These are phyloP conservation scores for Rutidosis leptorrhynchoides DNA, from an alignment of 129 eudicot genomes.

Conservation along the genomic window DNA sequence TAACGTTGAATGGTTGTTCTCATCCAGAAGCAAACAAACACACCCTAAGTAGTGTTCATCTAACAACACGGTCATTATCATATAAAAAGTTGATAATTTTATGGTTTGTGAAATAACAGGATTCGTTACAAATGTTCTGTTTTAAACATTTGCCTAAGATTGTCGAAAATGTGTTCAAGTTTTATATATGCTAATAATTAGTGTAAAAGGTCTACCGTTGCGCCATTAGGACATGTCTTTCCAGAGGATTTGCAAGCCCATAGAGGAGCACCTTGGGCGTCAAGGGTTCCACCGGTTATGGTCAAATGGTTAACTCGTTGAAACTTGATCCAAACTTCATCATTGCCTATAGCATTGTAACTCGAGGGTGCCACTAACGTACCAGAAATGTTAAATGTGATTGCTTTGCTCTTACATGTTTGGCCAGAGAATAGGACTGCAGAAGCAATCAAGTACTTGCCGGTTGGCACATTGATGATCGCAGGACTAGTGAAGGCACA, in stretches of 20 bases:
- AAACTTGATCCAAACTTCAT: conserved; percentile 48
- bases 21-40: no score
- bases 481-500: conserved; percentile 26
- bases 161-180: background rate
- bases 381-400: conserved; percentile 26
- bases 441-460: conserved; percentile 27
- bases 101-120: no score
- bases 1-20: no score
- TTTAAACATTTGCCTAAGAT: no score
- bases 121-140: no score
- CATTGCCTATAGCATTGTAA: conserved; percentile 29
- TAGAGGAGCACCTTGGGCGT: conserved; percentile 45
- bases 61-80: no score
- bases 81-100: no score
- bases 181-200: background rate
- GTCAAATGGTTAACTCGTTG: conserved; percentile 46
- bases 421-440: conserved; percentile 28
- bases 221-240: conserved; percentile 53
- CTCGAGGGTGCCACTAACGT: conserved; percentile 29
- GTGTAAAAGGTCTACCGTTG: conserved; percentile 38
- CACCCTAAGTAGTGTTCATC: no score
- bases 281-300: conserved; percentile 53
- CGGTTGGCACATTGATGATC: conserved; percentile 16
- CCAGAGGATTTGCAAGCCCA: conserved; percentile 62
- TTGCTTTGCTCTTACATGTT: conserved; percentile 24